phyloP scores from a whole-genome alignment of 2,329 filamentous ascomycete genomes.

The Dactylellina parvicollis region DNA sequence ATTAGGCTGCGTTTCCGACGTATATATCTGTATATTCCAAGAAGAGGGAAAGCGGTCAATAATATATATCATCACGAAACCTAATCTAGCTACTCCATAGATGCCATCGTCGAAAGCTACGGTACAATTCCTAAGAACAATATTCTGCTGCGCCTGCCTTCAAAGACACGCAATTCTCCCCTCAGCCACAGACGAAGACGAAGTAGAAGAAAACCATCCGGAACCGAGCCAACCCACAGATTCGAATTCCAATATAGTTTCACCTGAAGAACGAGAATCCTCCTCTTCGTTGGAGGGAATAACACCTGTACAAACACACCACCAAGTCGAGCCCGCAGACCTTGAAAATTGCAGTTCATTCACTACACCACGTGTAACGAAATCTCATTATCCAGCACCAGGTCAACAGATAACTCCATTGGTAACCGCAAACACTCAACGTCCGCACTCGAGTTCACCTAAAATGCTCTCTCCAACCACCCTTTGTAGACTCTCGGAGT shows the following conservation, averaged over 20 bases:
- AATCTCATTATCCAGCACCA: neutral
- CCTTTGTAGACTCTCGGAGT: conserved; percentile 23
- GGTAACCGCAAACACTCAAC: conserved; percentile 8
- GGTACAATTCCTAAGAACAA: neutral
- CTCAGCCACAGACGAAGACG: neutral
- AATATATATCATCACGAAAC: neutral
- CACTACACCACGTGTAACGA: neutral
- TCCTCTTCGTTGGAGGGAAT: neutral
- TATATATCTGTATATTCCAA: too few species aligned
- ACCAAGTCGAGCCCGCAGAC: neutral
- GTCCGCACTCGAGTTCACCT: conserved; percentile 1
- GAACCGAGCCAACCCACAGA: neutral
- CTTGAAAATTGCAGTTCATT: neutral
- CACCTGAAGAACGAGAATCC: neutral
- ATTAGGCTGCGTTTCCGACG: too few species aligned
- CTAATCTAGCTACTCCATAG: neutral
- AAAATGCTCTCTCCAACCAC: conserved; percentile 38
- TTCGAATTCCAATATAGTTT: conserved; percentile 16
- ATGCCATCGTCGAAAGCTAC: conserved; percentile 4
- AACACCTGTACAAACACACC: neutral
- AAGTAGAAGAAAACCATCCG: neutral
- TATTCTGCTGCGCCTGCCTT: conserved; percentile 13
- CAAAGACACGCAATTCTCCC: neutral
- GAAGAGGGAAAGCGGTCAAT: neutral
- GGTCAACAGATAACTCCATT: too few species aligned